Base-by-base conservation (phyloP, 2,329 filamentous ascomycete species). In the Pestalotiopsis sp. region DNA sequence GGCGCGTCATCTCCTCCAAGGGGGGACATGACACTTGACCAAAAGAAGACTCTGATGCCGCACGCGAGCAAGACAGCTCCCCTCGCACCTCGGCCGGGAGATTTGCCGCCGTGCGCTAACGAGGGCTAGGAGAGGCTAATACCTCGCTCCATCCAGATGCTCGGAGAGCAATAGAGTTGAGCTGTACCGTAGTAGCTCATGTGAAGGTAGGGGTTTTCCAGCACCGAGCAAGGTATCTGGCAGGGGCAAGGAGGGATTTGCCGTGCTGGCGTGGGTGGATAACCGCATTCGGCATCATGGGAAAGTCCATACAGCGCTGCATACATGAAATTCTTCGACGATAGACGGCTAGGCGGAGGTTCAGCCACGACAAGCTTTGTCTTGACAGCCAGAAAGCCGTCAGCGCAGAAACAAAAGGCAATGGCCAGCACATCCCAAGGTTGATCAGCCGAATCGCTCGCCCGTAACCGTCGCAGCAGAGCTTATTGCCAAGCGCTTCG, bases 371-470 rank as follows among this genome's bases (percentile, higher is more conserved):
- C 56, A 58, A 35, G 24, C 7, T n/a, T n/a, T 52, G 17, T n/a
- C 20, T 52, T 52, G 17, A n/a, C 44, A 52, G 17, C 10, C 17
- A 35, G 30, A 40, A 13, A 40, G 58, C 39, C 58, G 40, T 24
- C 60, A 55, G n/a, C 62, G 24, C 22, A 30, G 30, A 22, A 22
- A 30, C 39, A 55, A 64, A 52, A 52, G 20, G 20, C 61, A n/a
- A 30, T 26, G 62, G 38, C 30, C 38, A 20, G 39, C 48, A 44
- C n/a, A 58, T 52, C 59, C 40, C 40, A 52, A 52, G 38, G 22
- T 39, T 67, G 57, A 67, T 67, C 66, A 61, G 66, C 61, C 66
- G 61, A 65, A 24, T 67, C 26, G 66, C 55, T 65, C 56, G 52
- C 40, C 62, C 65, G 66, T 40, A 61, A 39, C 56, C 26, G 22